Base-by-base conservation (phyloP, 768 basidiomycete species). In the Hericium erinaceus region DNA sequence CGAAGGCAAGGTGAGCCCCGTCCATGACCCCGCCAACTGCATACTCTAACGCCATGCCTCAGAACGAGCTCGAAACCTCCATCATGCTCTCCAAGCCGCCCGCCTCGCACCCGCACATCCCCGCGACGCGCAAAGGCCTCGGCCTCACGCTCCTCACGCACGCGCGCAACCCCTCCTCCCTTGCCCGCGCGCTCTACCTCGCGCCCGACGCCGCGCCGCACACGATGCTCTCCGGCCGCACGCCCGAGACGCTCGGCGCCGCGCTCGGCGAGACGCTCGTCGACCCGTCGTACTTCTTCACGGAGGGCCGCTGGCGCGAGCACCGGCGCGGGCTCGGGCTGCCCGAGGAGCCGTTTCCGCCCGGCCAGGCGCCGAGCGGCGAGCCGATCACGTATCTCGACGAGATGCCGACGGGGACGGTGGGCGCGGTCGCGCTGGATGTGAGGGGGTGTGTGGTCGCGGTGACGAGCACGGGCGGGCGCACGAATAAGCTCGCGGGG, bases 31-130 rank as follows among this genome's bases (percentile, higher is more conserved):
- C 26, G 7, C n/a, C 52, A 10, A 33, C 33, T 33, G 33, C 9
- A 33, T 56, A 15, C 48, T 4, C 26, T n/a, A 38, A 13, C 33
- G 39, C 57, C 49, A 57, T 53, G 52, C n/a, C 49, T 1, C 63
- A 92, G 89, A 89, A 85, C 62, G 91, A 93, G 70, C 77, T 93
- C 2, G 91, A 92, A 68, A 75, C 85, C 1, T 91, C 89, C 5
- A 61, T 93, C 58, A 89, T 90, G 85, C 75, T 91, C 15, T 90
- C 89, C 48, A 82, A 80, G 58, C 88, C 91, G 0, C 91, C 91
- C 1, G 69, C 75, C 1, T 78, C 83, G 11, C 80, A 85, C 61
- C 80, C 85, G 0, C 65, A 77, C 33, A 80, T 90, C 51, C 80
- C 83, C 0, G 13, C 74, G 1, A 74, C 77, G 5, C 77, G 89